Base-by-base conservation (phyloP, 192 early-diverging fungal genomes). In the Coemansia sp. region DNA sequence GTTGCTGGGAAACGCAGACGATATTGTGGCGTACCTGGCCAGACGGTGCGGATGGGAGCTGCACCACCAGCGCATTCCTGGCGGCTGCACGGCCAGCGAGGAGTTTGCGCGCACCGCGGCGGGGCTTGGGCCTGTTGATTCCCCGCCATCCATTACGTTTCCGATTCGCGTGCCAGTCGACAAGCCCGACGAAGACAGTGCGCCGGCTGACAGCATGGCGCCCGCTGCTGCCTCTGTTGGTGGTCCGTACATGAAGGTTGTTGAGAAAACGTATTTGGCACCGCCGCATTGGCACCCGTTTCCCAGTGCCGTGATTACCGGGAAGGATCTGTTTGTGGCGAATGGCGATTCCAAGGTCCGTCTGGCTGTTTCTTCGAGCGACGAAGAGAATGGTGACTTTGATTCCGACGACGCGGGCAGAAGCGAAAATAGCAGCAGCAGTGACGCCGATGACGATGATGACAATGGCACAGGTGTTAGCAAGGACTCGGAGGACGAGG, bases 1-100 rank as follows among this genome's bases (percentile, higher is more conserved):
- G 62, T 69, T 98, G 16, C 71, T 95, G 8, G 96, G 96, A 8
- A 85, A 96, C 68, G 90, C 89, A 49, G 96, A 98, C 72, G 84
- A 85, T 19, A 93, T 96, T 57, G 90, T 94, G 9, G 86, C 86
- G 6, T 89, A 94, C 41, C 69, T 98, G 21, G 90, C 93, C 53
- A 72, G 85, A 32, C 72, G 84, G 68, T 85, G 89, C 15, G 87
- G 81, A 0, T 98, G 95, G 96, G 90, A 93, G 45, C 65, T 95
- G 40, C 61, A 58, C 38, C 90, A 93, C 43, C 71, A 85, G 56
- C 86, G 86, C 38, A 67, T 93, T 16, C 86, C 90, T 7, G 89
- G 89, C 41, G 86, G 85, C 0, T 75, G 75, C 21, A 79, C 83
- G 0, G 54, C 70, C 2, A 83, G 79, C 49, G 62, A 63, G 7